Base-by-base conservation (phyloP, 345 rosid species). In the Viola odorata region DNA sequence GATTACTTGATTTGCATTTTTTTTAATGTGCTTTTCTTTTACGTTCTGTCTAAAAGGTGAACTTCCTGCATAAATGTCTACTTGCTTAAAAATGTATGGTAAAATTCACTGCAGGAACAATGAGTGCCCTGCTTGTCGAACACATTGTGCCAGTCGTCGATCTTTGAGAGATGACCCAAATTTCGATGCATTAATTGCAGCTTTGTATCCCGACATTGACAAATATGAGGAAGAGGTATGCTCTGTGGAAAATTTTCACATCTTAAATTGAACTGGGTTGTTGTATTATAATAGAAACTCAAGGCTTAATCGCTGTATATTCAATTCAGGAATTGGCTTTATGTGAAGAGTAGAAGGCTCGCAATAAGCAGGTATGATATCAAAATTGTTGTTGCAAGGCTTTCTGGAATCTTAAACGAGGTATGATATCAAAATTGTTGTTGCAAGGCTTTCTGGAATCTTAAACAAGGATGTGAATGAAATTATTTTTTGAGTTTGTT, bases 91-190 rank as follows among this genome's bases (percentile, higher is more conserved):
- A 63, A 50, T 58, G 23, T 50, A 37, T n/a, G 15, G 41, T 65
- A 60, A 57, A 72, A 61, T 55, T 73, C 37, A 70, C 54, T 76
- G 71, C 72, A 89, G 96, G 74, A 86, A 82, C 76, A 89, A 89
- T 12, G 94, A 84, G 63, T 89, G 96, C 64, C 96, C 96, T 41
- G 94, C 96, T 69, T 89, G 96, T 78, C 87, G 89, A 50, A 82
- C 79, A 0, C 91, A 80, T 73, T 86, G 96, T 64, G 91, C 94
- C 53, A 84, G 89, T 58, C 89, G 96, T 39, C 87, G 94, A 62
- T 84, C 96, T 75, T 67, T 86, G 58, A 83, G 96, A 77, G 94
- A 86, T 62, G 96, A 89, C 71, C 84, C 88, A 41, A 84, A 80
- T 36, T 86, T 84, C 66, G 95, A 86, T 82, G 82, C 95, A 63